Evolutionary conservation across 441 rosid species (phyloP).

Genomic region (Pelargonium myrrhifolium): DNA sequence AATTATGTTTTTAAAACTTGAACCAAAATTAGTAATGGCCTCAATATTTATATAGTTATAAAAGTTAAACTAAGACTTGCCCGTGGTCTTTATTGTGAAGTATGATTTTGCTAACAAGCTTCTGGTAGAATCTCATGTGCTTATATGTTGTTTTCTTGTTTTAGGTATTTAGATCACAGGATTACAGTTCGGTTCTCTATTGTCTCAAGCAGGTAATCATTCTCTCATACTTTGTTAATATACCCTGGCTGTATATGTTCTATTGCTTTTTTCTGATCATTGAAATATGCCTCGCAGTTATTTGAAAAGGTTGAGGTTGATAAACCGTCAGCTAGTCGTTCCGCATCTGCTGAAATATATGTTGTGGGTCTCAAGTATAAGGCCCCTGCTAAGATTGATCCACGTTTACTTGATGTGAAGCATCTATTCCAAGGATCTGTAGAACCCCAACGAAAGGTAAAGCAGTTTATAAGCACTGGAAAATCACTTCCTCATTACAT

Average conservation of each 20-base stretch:
- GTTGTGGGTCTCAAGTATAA: slow-evolving; percentile 66
- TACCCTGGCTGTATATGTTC: background rate
- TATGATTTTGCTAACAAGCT: no score
- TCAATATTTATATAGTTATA: no score
- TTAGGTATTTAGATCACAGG: slow-evolving; percentile 89
- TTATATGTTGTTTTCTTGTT: slow-evolving; percentile 9
- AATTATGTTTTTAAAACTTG: no score
- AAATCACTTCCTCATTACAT: background rate
- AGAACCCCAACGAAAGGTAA: slow-evolving; percentile 58
- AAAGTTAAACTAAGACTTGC: no score
- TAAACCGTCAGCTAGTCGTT: slow-evolving; percentile 89
- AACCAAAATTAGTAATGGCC: no score
- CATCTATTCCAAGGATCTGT: slow-evolving; percentile 62
- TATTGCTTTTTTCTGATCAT: background rate
- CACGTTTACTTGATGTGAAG: slow-evolving; percentile 69
- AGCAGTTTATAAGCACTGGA: background rate
- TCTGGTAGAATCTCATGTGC: background rate
- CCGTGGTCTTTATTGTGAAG: no score
- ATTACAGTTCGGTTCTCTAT: slow-evolving; percentile 65
- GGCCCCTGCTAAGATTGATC: slow-evolving; percentile 91
- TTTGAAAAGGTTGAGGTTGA: slow-evolving; percentile 87
- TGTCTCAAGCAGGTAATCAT: slow-evolving; percentile 68
- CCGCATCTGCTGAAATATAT: slow-evolving; percentile 80
- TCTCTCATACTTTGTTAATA: background rate
- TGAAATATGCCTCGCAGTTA: slow-evolving; percentile 35